Conservation (phyloP, 345 rosid species). For the Brassica nigra region DNA sequence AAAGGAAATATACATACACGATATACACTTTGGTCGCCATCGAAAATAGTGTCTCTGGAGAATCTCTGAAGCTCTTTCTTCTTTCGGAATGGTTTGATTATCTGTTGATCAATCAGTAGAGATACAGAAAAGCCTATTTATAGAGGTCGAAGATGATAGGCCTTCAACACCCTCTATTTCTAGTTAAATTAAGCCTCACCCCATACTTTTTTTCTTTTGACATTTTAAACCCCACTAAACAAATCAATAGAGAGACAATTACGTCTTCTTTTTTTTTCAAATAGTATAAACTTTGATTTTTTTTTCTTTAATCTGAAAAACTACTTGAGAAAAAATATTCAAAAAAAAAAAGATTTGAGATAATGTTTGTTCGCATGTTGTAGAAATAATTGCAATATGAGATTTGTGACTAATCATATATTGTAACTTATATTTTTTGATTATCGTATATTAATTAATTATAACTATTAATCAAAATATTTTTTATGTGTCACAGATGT, state of each 20-base stretch:
- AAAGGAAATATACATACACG: slow-evolving; percentile 52
- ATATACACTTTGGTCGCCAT: slow-evolving; percentile 78
- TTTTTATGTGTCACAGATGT: no score
- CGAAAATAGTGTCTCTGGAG: slow-evolving; percentile 7
- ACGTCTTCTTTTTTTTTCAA: neutral
- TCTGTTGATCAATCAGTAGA: no score
- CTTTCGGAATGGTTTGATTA: neutral
- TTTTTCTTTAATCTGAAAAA: neutral
- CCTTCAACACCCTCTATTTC: neutral
- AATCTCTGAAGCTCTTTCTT: neutral
- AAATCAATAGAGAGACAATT: neutral
- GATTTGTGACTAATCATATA: no score
- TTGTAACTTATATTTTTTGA: no score
- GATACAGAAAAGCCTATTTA: no score
- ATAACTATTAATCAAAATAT: no score
- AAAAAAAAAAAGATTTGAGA: no score
- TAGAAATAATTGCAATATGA: no score
- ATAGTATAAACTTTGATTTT: neutral
- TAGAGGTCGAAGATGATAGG: no score
- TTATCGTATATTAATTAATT: no score
- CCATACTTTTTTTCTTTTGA: neutral
- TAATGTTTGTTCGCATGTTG: neutral
- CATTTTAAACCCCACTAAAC: neutral
- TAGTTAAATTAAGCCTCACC: neutral
- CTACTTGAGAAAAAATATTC: neutral